Evolutionary conservation across 1,284 basidiomycete species (phyloP).

Genomic region (Trametes hirsuta): DNA sequence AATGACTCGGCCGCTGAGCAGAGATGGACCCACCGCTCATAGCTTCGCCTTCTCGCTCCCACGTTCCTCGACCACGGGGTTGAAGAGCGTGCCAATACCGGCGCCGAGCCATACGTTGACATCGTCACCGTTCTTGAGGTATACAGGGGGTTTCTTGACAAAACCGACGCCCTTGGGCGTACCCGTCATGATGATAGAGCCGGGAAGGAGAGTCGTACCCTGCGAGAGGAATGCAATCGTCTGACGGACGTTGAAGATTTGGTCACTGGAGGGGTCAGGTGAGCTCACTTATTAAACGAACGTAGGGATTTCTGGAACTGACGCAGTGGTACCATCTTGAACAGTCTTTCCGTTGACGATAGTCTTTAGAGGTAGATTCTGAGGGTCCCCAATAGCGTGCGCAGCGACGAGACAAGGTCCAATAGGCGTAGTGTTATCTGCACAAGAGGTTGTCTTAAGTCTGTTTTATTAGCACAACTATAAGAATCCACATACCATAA

Average conservation of each 20-base stretch:
- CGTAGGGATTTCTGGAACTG: conserved; percentile 35
- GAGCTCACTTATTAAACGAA: conserved; percentile 10
- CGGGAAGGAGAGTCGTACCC: conserved; percentile 84
- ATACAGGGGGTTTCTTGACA: conserved; percentile 68
- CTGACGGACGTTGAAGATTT: conserved; percentile 73
- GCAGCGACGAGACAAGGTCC: conserved; percentile 79
- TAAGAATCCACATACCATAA: conserved; percentile 48
- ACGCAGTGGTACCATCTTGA: conserved; percentile 79
- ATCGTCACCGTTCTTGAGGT: conserved; percentile 77
- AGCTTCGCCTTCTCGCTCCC: conserved; percentile 45
- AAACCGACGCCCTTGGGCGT: conserved; percentile 82
- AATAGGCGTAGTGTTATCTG: conserved; percentile 76
- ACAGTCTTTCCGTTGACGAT: conserved; percentile 69
- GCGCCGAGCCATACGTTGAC: conserved; percentile 66
- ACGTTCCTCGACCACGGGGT: conserved; percentile 71
- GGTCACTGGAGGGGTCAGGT: conserved; percentile 50
- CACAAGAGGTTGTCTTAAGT: not conserved
- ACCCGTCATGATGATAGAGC: conserved; percentile 82
- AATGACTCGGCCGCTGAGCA: not conserved
- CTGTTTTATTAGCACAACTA: not conserved
- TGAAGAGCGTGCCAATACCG: conserved; percentile 76
- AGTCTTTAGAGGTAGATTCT: conserved; percentile 65
- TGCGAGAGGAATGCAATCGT: conserved; percentile 83
- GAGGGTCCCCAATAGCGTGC: conserved; percentile 68
- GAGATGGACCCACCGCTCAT: conserved; percentile 19